Evolutionary conservation across 2,329 filamentous ascomycete genomes (phyloP), one percentile per base, ranked within the genome.

Genomic region (Colletotrichum agaves): DNA sequence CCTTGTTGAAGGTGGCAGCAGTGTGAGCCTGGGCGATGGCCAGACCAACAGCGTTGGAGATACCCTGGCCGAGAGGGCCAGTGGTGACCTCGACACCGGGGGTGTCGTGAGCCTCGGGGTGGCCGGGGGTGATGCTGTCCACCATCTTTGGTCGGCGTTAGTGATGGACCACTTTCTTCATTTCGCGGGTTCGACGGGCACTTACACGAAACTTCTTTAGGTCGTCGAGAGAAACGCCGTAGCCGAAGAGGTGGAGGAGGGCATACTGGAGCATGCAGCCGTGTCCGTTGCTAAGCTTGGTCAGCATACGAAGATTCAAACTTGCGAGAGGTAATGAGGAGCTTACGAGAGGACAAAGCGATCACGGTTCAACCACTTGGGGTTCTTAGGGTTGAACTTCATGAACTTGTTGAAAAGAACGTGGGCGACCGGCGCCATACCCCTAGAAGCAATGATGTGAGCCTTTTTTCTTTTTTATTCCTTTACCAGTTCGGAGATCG

Each of bases 211-310:
- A 99, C 76, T 86, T 84, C 90, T 98, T 99, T 75, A 99, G 82
- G 83, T 98, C 96, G 77, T 99, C 93, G 70, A 99, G 86, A 77
- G 88, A 88, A 74, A 99, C 76, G 71, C 84, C 88, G 81, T 97
- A 99, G 81, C 96, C 96, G 83, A 94, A 97, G 64, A 99, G 88
- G 87, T 99, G 96, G 77, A 99, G 92, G 74, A 99, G 89, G 77
- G 95, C 92, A 90, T 99, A 99, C 82, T 98, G 96, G 70, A 99
- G 93, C 94, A 99, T 97, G 89, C 96, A 99, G 76, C 91, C 96
- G 85, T 99, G 96, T 75, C 96, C 96, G 87, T 99, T 99, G 70
- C 94, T 98, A 75, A 10, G 13, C 15, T 10, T 15, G 6, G 50
- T 58, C 53, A 71, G 43, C 31, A 6, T 11, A 13, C 21, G n/a